Evolutionary conservation across 2,329 filamentous ascomycete species (phyloP).

Genomic region (Xylariaceae sp.): DNA sequence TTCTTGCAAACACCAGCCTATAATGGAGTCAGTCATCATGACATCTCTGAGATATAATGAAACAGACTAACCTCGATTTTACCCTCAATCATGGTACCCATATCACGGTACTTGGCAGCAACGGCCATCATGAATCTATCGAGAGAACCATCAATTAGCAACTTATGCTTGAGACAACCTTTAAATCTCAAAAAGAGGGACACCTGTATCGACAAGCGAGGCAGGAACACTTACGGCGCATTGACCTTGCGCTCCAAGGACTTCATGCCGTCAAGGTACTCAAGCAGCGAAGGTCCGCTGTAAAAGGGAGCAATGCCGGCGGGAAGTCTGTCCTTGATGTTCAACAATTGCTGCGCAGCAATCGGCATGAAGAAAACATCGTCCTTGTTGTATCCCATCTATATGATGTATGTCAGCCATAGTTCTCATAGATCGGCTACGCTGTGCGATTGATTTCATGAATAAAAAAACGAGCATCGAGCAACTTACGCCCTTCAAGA

Average conservation of each 20-base stretch:
- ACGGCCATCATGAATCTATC: constrained; percentile 90
- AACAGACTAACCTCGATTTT: constrained; percentile 64
- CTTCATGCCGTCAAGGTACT: constrained; percentile 92
- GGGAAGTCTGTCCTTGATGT: constrained; percentile 84
- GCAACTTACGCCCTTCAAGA: constrained; percentile 62
- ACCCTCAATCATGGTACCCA: constrained; percentile 96
- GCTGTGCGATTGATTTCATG: too few species aligned
- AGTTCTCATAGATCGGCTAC: too few species aligned
- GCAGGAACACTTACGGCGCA: constrained; percentile 51
- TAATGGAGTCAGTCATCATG: constrained; percentile 1
- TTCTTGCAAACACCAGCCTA: constrained; percentile 84
- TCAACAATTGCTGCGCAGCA: constrained; percentile 77
- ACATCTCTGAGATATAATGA: neutral
- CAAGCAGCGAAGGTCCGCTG: constrained; percentile 81
- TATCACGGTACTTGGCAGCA: constrained; percentile 91
- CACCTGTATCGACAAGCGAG: too few species aligned
- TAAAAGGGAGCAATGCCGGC: constrained; percentile 77
- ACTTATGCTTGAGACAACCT: neutral
- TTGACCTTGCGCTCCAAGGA: constrained; percentile 93
- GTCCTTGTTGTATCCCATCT: constrained; percentile 88
- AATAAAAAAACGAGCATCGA: neutral
- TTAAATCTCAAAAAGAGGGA: too few species aligned
- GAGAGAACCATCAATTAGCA: constrained; percentile 2
- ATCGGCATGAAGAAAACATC: constrained; percentile 96
- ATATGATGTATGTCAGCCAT: neutral